Conservation (phyloP, 139 green algal species). For the Pleodorina starrii region DNA sequence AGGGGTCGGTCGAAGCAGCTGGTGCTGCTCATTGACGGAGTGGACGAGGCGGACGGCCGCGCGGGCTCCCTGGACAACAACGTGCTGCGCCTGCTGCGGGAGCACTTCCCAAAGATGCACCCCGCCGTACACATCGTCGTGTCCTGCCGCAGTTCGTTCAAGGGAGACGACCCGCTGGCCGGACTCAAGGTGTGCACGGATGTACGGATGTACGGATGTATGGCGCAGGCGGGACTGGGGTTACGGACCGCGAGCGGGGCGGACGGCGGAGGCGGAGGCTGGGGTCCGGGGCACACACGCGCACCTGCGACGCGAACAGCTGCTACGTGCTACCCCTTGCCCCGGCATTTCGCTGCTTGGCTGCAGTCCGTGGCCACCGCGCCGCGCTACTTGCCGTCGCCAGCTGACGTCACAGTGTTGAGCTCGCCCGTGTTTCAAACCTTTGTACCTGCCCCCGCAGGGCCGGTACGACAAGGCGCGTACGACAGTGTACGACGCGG, state of each 20-base stretch:
- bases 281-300: no score
- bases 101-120: slow-evolving; percentile 47
- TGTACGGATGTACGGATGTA: background rate
- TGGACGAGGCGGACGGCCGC: slow-evolving; percentile 39
- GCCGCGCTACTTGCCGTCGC: no score
- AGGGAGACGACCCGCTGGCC: slow-evolving; percentile 22
- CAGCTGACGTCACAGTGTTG: no score
- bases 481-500: slow-evolving; percentile 33
- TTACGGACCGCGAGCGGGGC: no score
- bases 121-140: slow-evolving; percentile 22
- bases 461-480: slow-evolving; percentile 34
- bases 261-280: no score
- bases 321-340: no score
- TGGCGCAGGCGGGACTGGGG: no score
- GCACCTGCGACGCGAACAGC: no score
- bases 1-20: slow-evolving; percentile 42
- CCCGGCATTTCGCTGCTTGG: no score
- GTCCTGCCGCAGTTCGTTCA: background rate
- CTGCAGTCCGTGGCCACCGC: no score
- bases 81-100: slow-evolving; percentile 34
- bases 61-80: slow-evolving; percentile 44
- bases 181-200: slow-evolving; percentile 17
- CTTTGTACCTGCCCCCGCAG: no score
- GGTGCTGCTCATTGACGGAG: slow-evolving; percentile 32
- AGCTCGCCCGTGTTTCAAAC: no score